These are phyloP conservation scores for Rhinocladiella similis DNA, from an alignment of 2,329 filamentous ascomycete species.

Conservation along the genomic window DNA sequence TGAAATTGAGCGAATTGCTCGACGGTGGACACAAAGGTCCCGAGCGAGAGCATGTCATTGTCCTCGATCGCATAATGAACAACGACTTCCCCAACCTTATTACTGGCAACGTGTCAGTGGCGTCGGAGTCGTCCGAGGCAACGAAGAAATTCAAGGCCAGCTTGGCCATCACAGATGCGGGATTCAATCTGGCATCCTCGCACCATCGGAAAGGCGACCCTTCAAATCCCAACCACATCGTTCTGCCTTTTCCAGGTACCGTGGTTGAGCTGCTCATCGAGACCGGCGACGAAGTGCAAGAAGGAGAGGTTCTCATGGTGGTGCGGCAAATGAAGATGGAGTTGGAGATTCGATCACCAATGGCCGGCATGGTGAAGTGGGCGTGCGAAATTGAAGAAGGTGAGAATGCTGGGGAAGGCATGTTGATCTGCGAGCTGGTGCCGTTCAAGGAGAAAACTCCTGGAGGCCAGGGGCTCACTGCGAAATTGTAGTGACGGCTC, in stretches of 20 bases:
- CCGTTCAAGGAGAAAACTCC: background rate
- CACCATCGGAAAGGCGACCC: slow-evolving; percentile 53
- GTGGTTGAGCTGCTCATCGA: slow-evolving; percentile 60
- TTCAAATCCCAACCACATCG: slow-evolving; percentile 52
- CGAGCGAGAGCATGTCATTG: slow-evolving; percentile 48
- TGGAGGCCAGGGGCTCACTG: slow-evolving; percentile 38
- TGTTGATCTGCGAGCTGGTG: slow-evolving; percentile 50
- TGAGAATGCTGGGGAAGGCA: slow-evolving; percentile 58
- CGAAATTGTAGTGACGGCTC: slow-evolving; percentile 57
- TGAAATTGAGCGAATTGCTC: slow-evolving; percentile 50
- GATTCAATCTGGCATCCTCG: slow-evolving; percentile 36
- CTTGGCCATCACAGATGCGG: slow-evolving; percentile 46
- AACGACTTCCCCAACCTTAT: slow-evolving; percentile 58
- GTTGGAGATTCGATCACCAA: slow-evolving; percentile 57
- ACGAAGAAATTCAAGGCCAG: slow-evolving; percentile 18
- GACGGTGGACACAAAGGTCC: slow-evolving; percentile 27
- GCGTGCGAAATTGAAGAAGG: slow-evolving; percentile 37
- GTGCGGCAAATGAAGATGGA: slow-evolving; percentile 72
- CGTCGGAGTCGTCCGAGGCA: slow-evolving; percentile 41
- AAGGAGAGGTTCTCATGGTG: slow-evolving; percentile 58
- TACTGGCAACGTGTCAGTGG: slow-evolving; percentile 36
- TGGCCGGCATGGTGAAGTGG: slow-evolving; percentile 52
- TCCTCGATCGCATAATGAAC: slow-evolving; percentile 53
- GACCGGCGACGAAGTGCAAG: slow-evolving; percentile 49
- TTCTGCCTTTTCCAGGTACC: slow-evolving; percentile 59